Evolutionary conservation across 2,329 filamentous ascomycete genomes (phyloP), one percentile per base, ranked within the genome.

Genomic region (Pleochaeta shiraiana): DNA sequence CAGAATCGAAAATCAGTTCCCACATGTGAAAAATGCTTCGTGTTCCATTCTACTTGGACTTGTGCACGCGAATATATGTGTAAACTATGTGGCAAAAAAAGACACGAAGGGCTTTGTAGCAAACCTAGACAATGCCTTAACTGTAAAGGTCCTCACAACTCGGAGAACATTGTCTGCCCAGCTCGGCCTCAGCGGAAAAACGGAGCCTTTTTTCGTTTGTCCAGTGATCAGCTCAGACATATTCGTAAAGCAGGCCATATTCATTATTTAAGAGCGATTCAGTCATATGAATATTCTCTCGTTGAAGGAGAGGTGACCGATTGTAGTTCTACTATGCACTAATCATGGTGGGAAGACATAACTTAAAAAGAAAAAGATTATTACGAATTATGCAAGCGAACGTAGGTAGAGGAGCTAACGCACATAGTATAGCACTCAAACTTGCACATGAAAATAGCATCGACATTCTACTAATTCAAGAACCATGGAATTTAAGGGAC

Each of bases 371-470:
- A 55, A 55, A 1, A 14, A 14, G 59, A 61, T 19, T 14, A 16
- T 21, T 61, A 37, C 31, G 59, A 16, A 61, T 61, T 26, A 39
- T 43, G 59, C 59, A 61, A 43, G 59, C 21, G 31, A 39, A 61
- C 34, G 31, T 61, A 24, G 59, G 59, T 16, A 61, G 59, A 39
- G 33, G 59, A 19, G 59, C 59, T 34, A 39, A 39, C 33, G 30
- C 59, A 7, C 59, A 61, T 19, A 61, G 9, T 16, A 39, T 39
- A 26, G 33, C 59, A 21, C 33, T 61, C 9, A n/a, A 61, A 43
- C 59, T 61, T 21, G 59, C 59, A 39, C 33, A 61, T 19, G 53
- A 57, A 3, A 57, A 57, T 30, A 30, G 31, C 3, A 57, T 30
- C 16, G 31, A 61, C 9, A 24, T 43, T 37, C 19, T 61, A 37